Base-by-base conservation (phyloP, 2,329 filamentous ascomycete genomes). In the Aspergillus niger region DNA sequence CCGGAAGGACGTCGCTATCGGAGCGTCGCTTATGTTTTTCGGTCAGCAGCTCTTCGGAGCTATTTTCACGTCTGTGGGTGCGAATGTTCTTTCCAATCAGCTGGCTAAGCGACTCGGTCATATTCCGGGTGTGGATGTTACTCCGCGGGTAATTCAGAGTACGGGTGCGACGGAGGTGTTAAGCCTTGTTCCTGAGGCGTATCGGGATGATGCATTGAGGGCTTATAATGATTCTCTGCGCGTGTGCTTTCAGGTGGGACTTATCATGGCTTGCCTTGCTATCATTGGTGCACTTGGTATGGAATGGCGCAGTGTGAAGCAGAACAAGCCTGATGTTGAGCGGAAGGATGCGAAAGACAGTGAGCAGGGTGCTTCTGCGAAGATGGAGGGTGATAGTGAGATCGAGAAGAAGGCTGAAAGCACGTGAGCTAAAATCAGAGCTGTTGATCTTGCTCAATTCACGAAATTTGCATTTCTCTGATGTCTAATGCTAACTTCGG, bases 1-100 rank as follows among this genome's bases (percentile, higher is more conserved):
- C 8, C 54, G 70, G 3, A 65, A 70, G 10, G 72, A 77, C 44
- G 62, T 77, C 24, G 74, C 76, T 3, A 69, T 70, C 32, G 76
- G 73, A 2, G 76, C 74, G 3, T 63, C 74, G 24, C 71, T 76
- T 24, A 73, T 76, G 63, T 77, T 78, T 64, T 69, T 70, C 62
- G 38, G 38, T 6, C 72, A 77, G 54, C 76, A 69, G 1, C 70
- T 78, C 22, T 76, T 75, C n/a, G 75, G 75, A 1, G 74, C 76
- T 0, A 59, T 85, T 1, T 85, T 85, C 61, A 77, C 85, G 47
- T 78, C 78, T 3, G 80, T 83, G 13, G 82, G 74, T 1, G 80
- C 85, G 64, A 80, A 77, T 58, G 75, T 85, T 4, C 82, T 86
- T 63, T 77, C 77, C 55, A 83, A 57, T 10, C 49, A 62, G 17